Percentiles rank a stretch among this genome's conserved stretches.
These are phyloP conservation scores for Boletus sensibilis DNA, from an alignment of 768 basidiomycete genomes.

Conservation along the genomic window DNA sequence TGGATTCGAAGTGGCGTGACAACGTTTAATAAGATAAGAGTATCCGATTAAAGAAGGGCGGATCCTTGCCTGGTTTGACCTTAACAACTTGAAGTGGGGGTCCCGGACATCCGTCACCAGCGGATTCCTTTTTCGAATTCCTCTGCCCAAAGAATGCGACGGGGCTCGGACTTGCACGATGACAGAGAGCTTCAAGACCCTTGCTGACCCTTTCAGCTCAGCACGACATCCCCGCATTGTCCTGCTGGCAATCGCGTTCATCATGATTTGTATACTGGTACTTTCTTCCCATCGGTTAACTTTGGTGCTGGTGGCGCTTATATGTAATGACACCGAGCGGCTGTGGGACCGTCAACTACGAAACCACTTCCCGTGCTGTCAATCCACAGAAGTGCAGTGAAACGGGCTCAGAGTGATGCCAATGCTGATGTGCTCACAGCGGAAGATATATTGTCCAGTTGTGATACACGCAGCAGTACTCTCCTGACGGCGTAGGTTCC, in stretches of 20 bases:
- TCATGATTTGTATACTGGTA: not conserved
- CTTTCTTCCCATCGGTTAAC: slow-evolving; percentile 14
- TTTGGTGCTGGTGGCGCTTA: not conserved
- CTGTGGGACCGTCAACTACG: not conserved
- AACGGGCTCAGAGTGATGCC: not conserved
- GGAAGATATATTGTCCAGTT: no score
- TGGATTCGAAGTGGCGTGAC: not conserved
- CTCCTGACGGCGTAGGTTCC: not conserved
- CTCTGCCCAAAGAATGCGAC: not conserved
- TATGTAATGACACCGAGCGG: not conserved
- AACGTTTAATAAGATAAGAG: not conserved
- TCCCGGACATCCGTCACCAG: not conserved
- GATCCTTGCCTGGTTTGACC: not conserved
- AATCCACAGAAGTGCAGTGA: not conserved
- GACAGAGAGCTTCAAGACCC: not conserved
- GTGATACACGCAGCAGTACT: no score
- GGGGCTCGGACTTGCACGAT: not conserved
- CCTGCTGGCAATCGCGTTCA: not conserved
- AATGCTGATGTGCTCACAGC: not conserved
- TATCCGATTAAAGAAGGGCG: not conserved
- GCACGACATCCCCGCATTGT: not conserved
- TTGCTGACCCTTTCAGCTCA: not conserved
- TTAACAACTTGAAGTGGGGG: not conserved
- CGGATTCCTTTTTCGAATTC: not conserved
- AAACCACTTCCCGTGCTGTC: not conserved